Base-by-base conservation (phyloP, 805 yeast genomes). In the Geotrichum ghanense region DNA sequence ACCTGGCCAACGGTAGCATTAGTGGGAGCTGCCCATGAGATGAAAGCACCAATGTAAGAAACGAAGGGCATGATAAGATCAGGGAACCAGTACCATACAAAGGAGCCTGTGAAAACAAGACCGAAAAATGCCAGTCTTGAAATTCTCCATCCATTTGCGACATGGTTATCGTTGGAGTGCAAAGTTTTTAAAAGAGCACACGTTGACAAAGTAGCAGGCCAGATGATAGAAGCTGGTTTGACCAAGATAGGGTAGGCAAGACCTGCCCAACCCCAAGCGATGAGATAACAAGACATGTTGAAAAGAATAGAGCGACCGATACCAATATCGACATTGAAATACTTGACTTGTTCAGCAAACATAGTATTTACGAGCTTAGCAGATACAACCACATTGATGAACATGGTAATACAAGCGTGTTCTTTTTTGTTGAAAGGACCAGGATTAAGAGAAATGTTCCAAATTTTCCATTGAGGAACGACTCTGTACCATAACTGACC, bases 181-280 rank as follows among this genome's bases (percentile, higher is more conserved):
- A 79, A 67, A 62, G 72, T 70, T 56, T 75, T 67, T 64, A 75
- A 68, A 52, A 79, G 71, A 20, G 83, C 77, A 23, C 76, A 57
- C 3, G 79, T 69, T 45, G 79, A 83, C 58, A 83, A 68, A 55
- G 73, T 73, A 1, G 75, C 61, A 3, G 90, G 90, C 89, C 89
- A 83, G 44, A 81, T 70, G 62, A 79, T 74, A n/a, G 76, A 66
- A 3, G 80, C 72, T 3, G 87, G 82, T 48, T 74, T 73, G 14
- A 82, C 80, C 50, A 82, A 68, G 27, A 79, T 67, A 52, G 74
- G 70, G 51, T 81, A 69, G 39, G 74, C 67, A 47, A 81, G 45
- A 25, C 89, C 89, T 20, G 25, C 14, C 23, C 23, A 20, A 4
- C 17, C 42, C 9, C 19, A 39, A 39, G 25, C 9, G 24, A 20